Evolutionary conservation across 495 filamentous ascomycete genomes (phyloP), one percentile per base, ranked within the genome.

Genomic region (Annulohypoxylon moriforme): DNA sequence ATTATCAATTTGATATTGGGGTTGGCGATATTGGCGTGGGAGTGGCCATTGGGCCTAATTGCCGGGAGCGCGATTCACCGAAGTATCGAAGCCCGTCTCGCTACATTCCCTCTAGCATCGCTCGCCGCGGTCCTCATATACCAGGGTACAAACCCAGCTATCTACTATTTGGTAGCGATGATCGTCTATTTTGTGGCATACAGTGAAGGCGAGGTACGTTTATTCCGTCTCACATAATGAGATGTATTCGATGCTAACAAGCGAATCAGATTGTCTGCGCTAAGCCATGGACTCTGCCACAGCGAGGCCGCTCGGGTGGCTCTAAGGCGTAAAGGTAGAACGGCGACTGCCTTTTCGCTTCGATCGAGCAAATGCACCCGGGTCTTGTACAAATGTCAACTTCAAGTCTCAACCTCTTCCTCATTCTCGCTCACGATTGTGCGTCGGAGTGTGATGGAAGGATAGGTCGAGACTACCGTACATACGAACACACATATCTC

Each of bases 171-270:
- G 10, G 89, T 98, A 59, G 96, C 93, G 0, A 88, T 96, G 77
- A 88, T 77, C 3, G 91, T 94, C 4, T 99, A 97, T 77, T 98
- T 98, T 75, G 98, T 96, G 94, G 96, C 92, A 0, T 98, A 95
- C 74, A 94, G 89, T 69, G 96, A 98, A 82, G 96, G 96, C 79
- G 96, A 99, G 91, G 94, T 97, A 79, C 72, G 90, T 80, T 55
- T 20, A 9, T 53, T 59, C 11, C 36, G 18, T 49, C 14, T 33
- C n/a, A 44, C 27, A 14, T 25, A 24, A 63, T 57, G 25, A 22
- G 5, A 7, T 14, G 8, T 4, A 13, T 22, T 69, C 3, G 11
- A 36, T 4, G 14, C 57, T 72, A 69, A 78, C 69, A 24, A 3
- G 27, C 13, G 44, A 4, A 22, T 3, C 57, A 86, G 83, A 83